Evolutionary conservation across 306 rosid species (phyloP), one percentile per base, ranked within the genome.

Genomic region (Rosa persica): DNA sequence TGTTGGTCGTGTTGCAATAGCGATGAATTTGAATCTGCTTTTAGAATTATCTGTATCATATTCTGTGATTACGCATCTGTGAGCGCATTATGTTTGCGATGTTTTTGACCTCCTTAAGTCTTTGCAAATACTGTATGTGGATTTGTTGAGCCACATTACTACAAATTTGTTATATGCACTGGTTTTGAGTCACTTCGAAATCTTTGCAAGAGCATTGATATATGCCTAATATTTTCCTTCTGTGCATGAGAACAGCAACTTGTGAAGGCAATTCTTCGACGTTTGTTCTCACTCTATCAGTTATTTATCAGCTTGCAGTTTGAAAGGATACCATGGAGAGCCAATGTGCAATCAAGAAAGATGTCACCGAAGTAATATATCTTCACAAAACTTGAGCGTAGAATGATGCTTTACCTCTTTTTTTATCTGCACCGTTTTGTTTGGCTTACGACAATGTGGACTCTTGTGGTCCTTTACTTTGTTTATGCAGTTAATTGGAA

Each of bases 271-370:
- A 9, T 70, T 43, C 74, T 70, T 70, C 4, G 16, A 42, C 15
- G 2, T 69, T 69, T 22, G 11, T 69, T 70, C 39, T 80, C 13
- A 49, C 75, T 66, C 40, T n/a, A 39, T 16, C 5, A 66, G 49
- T 48, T 66, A 42, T 20, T 70, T 65, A 1, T 42, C 44, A 3
- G 15, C 64, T 70, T 58, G 51, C 71, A 83, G 83, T 43, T 11
- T 25, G 67, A 15, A n/a, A 34, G 67, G 62, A 44, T 69, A 74
- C 44, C 72, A 92, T 89, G 96, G 93, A 88, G 75, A 79, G 83
- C 67, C 65, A 85, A 27, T 86, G 65, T 79, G 84, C 83, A 74
- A 94, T 94, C 83, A 94, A 90, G 92, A 86, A 86, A 72, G 96
- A 94, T 86, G 85, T 74, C 74, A 90, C 91, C 58, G 93, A 92